phyloP scores from a whole-genome alignment of 495 filamentous ascomycete genomes.

The Thermochaetoides thermophila region DNA sequence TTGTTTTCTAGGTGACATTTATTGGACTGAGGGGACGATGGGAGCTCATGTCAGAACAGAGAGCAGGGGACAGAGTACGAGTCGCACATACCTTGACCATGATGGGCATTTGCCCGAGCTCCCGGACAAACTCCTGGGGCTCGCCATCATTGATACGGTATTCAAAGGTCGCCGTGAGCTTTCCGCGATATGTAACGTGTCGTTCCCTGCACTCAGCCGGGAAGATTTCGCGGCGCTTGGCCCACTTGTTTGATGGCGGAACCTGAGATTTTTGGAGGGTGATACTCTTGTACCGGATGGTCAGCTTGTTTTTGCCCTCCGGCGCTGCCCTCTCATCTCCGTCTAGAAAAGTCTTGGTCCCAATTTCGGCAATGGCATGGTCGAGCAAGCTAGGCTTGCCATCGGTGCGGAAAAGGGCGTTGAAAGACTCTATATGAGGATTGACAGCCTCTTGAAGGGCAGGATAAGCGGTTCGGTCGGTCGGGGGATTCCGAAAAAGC shows the following conservation, averaged over 20 bases:
- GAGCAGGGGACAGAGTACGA: background rate
- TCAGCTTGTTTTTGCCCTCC: conserved; percentile 51
- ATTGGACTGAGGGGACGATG: conserved; percentile 43
- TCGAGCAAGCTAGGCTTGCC: conserved; percentile 53
- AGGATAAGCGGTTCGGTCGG: conserved; percentile 77
- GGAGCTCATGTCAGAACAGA: conserved; percentile 7
- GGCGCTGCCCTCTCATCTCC: conserved; percentile 44
- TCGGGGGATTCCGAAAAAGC: conserved; percentile 77
- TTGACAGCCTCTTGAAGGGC: conserved; percentile 65
- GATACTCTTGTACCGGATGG: conserved; percentile 58
- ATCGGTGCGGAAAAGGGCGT: conserved; percentile 62
- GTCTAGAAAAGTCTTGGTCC: conserved; percentile 74
- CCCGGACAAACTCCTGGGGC: conserved; percentile 61
- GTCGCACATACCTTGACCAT: conserved; percentile 59
- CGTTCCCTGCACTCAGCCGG: conserved; percentile 90
- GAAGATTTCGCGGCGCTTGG: conserved; percentile 66
- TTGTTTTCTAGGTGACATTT: conserved; percentile 79
- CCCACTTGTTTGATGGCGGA: conserved; percentile 65
- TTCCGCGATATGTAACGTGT: conserved; percentile 82
- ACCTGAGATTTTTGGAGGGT: conserved; percentile 63
- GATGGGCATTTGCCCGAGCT: conserved; percentile 78
- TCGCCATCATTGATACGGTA: conserved; percentile 75
- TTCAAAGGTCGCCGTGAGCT: conserved; percentile 64
- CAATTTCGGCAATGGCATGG: conserved; percentile 71
- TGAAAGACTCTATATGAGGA: conserved; percentile 91